Evolutionary conservation across 352 stramenopile species (phyloP), one percentile per base, ranked within the genome.

Genomic region (Phytophthora pluvialis): DNA sequence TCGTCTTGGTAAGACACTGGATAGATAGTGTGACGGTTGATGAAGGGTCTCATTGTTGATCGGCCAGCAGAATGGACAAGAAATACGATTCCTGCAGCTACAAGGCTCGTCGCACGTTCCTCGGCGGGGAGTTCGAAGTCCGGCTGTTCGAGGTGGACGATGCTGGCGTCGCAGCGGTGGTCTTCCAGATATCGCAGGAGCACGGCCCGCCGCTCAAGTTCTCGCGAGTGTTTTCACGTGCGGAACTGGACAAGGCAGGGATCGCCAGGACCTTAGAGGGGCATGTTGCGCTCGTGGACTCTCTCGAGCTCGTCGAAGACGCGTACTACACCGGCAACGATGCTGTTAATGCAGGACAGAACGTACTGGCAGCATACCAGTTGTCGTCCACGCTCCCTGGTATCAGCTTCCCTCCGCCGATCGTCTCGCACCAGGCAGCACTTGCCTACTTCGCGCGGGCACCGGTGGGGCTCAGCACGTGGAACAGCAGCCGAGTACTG

Each of bases 141-240:
- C 75, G 78, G 51, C 61, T 93, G 25, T 86, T 94, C 29, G 78
- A 93, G 31, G 75, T 95, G 25, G 81, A 92, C 51, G 84, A 83
- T 35, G 78, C 78, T 21, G 86, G 81, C 29, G 67, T 93, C 29
- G 75, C 75, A 8, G 83, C 85, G 10, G 65, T 95, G 13, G 72
- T 82, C 25, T 75, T 85, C 40, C 77, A 81, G 45, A 66, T 72
- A 11, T 39, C 58, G 4, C 49, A 64, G 28, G 63, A 78, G 26
- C 50, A 69, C 4, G 59, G 58, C 2, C 51, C 70, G 31, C 71
- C 79, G 5, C 81, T 85, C 43, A 79, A 88, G 60, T 94, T 92
- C 51, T 81, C 79, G 42, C 73, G 82, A 11, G 78, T 89, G 2
- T 93, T 93, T 60, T 78, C 83, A 21, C 52, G 64, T 0, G 21